These are phyloP conservation scores for Thymus quinquecostatus DNA, from an alignment of 257 asterid genomes.

Conservation along the genomic window DNA sequence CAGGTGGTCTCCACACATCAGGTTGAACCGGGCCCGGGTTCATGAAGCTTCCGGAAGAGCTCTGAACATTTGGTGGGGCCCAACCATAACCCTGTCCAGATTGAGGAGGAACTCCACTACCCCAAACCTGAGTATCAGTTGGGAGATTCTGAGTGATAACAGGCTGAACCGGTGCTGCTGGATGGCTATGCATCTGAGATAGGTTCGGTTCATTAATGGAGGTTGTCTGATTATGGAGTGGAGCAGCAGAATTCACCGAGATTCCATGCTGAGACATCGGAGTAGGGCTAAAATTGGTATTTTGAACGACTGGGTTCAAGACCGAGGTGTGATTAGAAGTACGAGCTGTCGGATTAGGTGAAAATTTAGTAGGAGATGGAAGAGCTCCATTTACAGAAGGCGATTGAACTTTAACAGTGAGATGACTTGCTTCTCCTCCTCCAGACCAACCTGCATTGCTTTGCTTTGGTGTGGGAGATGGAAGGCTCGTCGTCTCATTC, in stretches of 20 bases:
- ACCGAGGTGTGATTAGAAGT: conserved; percentile 48
- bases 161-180: conserved; percentile 44
- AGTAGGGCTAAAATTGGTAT: conserved; percentile 52
- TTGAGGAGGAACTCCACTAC: conserved; percentile 30
- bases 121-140: conserved; percentile 48
- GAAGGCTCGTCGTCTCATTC: conserved; percentile 52
- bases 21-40: conserved; percentile 61
- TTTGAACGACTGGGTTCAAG: conserved; percentile 48
- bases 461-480: conserved; percentile 83
- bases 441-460: conserved; percentile 44
- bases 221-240: conserved; percentile 41
- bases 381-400: conserved; percentile 42
- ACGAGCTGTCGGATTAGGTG: conserved; percentile 41
- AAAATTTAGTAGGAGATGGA: conserved; percentile 54
- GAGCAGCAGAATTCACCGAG: conserved; percentile 32
- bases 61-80: conserved; percentile 56
- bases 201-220: conserved; percentile 46
- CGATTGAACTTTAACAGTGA: conserved; percentile 39
- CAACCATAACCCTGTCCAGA: conserved; percentile 57
- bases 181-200: conserved; percentile 47
- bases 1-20: conserved; percentile 67
- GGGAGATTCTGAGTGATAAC: conserved; percentile 51
- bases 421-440: conserved; percentile 41
- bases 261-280: conserved; percentile 53
- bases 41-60: conserved; percentile 51